Conservation (phyloP, 2,329 filamentous ascomycete genomes). For the Calonectria montana region DNA sequence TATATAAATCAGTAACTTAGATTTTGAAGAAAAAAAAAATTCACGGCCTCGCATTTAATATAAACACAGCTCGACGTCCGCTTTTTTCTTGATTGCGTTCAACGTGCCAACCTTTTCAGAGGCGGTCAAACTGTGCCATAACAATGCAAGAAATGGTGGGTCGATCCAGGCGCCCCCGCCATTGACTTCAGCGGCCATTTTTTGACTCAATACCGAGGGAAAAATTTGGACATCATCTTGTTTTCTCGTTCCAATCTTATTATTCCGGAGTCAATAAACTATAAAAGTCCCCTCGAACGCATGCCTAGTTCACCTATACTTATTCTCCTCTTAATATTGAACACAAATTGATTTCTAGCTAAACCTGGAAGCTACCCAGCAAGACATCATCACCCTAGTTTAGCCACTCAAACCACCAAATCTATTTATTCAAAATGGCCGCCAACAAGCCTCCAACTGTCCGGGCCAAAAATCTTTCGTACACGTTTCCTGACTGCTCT, state of each 20-base stretch:
- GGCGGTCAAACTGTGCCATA: not conserved
- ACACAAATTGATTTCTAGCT: not conserved
- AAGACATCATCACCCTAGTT: conserved; percentile 1
- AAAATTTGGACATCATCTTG: conserved; percentile 28
- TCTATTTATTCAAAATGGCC: conserved; percentile 41
- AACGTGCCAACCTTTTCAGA: not conserved
- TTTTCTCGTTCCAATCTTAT: not conserved
- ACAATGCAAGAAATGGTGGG: conserved; percentile 26
- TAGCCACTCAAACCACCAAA: not conserved
- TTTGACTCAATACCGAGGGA: conserved; percentile 1
- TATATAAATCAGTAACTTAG: not conserved
- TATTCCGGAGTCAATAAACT: not conserved
- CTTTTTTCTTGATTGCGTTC: no score
- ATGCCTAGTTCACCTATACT: not conserved
- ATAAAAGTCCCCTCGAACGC: not conserved
- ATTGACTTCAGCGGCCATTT: conserved; percentile 14
- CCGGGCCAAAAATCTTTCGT: conserved; percentile 80
- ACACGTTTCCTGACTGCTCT: conserved; percentile 88
- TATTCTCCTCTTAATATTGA: not conserved
- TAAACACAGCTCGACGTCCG: not conserved
- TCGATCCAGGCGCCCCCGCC: conserved; percentile 36
- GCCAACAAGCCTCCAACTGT: conserved; percentile 67
- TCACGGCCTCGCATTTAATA: not conserved
- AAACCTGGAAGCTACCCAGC: not conserved
- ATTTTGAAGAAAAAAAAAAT: no score